phyloP scores from a whole-genome alignment of 2,329 filamentous ascomycete species.

The Dactylellina leptospora region DNA sequence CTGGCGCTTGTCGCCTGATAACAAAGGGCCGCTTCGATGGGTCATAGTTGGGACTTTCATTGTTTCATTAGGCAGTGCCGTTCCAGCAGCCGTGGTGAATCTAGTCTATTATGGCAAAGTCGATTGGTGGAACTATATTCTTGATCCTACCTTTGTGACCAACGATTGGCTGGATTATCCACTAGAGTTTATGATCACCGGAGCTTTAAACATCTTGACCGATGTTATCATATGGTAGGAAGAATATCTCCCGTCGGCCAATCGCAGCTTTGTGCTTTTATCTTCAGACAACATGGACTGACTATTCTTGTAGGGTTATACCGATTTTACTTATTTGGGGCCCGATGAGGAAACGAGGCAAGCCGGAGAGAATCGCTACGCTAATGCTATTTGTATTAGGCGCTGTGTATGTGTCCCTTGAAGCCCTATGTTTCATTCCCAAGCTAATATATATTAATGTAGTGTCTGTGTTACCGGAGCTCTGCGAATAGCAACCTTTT shows the following conservation, averaged over 20 bases:
- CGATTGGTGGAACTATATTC: slow-evolving; percentile 46
- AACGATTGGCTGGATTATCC: slow-evolving; percentile 32
- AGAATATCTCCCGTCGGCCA: neutral
- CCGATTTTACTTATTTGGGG: slow-evolving; percentile 42
- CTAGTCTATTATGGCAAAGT: slow-evolving; percentile 46
- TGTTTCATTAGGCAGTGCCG: slow-evolving; percentile 27
- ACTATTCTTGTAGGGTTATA: slow-evolving; percentile 22
- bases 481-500: slow-evolving; percentile 35
- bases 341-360: slow-evolving; percentile 37
- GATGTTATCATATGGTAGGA: slow-evolving; percentile 39
- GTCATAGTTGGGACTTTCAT: slow-evolving; percentile 34
- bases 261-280: neutral
- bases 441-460: neutral
- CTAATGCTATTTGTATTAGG: slow-evolving; percentile 35
- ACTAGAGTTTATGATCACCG: slow-evolving; percentile 42
- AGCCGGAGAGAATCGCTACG: slow-evolving; percentile 36
- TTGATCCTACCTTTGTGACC: slow-evolving; percentile 23
- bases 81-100: slow-evolving; percentile 34
- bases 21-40: slow-evolving; percentile 27
- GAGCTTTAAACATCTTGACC: slow-evolving; percentile 31
- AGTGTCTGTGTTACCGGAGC: slow-evolving; percentile 39
- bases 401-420: slow-evolving; percentile 15
- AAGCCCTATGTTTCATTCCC: neutral
- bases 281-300: neutral
- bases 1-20: slow-evolving; percentile 34